Base-by-base conservation (phyloP, 352 stramenopile genomes). In the Phytophthora litchii region DNA sequence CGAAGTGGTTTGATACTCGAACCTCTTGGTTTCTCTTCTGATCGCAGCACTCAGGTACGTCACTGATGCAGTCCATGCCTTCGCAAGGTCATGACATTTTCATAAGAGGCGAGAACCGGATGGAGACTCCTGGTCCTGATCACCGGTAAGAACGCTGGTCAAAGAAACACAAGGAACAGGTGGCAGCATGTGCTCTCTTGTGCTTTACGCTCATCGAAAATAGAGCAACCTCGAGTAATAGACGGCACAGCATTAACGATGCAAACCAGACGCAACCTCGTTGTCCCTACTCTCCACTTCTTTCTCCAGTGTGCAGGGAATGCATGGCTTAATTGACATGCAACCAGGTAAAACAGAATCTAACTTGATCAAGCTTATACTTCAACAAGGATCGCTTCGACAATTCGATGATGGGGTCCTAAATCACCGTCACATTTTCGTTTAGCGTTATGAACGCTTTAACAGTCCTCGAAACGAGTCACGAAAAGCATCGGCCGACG, bases 61-160 rank as follows among this genome's bases (percentile, higher is more conserved):
- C 23, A 47, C 34, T 5, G 23, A 27, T 27, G 27, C 49, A 53
- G 21, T 36, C 29, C 16, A 49, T 34, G 38, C 25, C 37, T 57
- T 17, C 17, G 1, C 32, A 16, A 43, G 17, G 29, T 11, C 27
- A 38, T 61, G 54, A 48, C 17, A 27, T 23, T 14, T 19, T 50
- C 38, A 38, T 54, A 52, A 60, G 57, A 65, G 19, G 23, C 41
- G 29, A 49, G 34, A 44, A 48, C 35, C 37, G 31, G 52, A 32
- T 53, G 46, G 14, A 48, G 46, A 20, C 54, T 34, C 40, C 20
- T 46, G 14, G 37, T 53, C 52, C 60, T 69, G 54, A 64, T 69
- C 54, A 44, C 46, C 12, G 31, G 55, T 69, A 59, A 69, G 60
- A 64, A 59, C 34, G 31, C 40, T 21, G 21, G 46, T 32, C 27